Evolutionary conservation across 192 early-diverging fungal genomes (phyloP), one percentile per base, ranked within the genome.

Genomic region (Oehlia diaphana): DNA sequence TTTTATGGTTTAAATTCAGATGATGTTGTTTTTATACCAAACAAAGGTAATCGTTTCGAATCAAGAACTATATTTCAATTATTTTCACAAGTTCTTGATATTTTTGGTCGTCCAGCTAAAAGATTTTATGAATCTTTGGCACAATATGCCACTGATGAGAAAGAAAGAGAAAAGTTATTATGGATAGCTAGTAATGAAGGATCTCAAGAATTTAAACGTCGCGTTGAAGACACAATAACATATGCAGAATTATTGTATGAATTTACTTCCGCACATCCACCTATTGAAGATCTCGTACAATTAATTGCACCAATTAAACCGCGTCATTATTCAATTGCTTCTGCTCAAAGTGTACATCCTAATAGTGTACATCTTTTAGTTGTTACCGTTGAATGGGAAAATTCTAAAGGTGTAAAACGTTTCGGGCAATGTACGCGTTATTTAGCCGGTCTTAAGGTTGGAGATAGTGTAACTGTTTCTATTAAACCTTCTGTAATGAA

Each of bases 401-500:
- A 86, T 58, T 86, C 87, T 67, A 80, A 79, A 50, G 94, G 95
- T 81, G 88, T 90, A 79, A 71, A 81, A 61, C 91, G 96, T 50
- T 88, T 84, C 53, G 97, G 97, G 76, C 97, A 98, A 84, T 96
- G 95, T 84, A 98, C 96, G 33, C 92, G 94, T 64, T 98, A 95
- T 89, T 84, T 98, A 65, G 82, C 91, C 31, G 82, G 89, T 28
- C 85, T 95, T 31, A 80, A 83, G n/a, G 82, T 93, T 9, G 95
- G 95, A 42, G 86, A 88, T 69, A 79, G 80, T 8, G 88, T 98
- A 62, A 92, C 92, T 19, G 97, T 98, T 19, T 91, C 93, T 53
- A 92, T 98, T 88, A 98, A 97, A 88, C 95, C 96, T 35, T 96
- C 95, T 0, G 96, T 98, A 19, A 98, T 98, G 97, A 97, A 96